phyloP scores from a whole-genome alignment of 2,329 filamentous ascomycete genomes.

The Stagonosporopsis cucurbitacearum region DNA sequence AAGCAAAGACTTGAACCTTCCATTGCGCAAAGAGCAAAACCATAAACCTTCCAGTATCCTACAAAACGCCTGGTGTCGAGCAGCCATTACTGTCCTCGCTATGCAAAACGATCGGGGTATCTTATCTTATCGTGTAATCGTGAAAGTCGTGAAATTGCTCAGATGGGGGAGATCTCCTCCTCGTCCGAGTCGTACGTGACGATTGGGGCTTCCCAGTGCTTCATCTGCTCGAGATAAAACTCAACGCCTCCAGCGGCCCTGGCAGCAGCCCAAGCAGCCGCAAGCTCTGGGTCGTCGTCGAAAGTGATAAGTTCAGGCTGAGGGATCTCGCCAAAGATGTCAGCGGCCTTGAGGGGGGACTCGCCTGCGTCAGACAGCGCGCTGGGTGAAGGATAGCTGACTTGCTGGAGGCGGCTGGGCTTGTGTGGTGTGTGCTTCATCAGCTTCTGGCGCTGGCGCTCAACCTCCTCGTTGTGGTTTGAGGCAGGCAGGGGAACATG shows the following conservation, averaged over 20 bases:
- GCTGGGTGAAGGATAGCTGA: slow-evolving; percentile 43
- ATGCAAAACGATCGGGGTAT: slow-evolving; percentile 14
- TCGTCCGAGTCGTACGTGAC: slow-evolving; percentile 36
- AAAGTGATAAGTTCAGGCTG: slow-evolving; percentile 26
- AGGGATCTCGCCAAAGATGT: slow-evolving; percentile 32
- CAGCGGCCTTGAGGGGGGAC: slow-evolving; percentile 23
- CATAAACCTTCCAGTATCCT: background rate
- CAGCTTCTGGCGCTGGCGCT: slow-evolving; percentile 37
- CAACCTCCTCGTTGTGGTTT: slow-evolving; percentile 28
- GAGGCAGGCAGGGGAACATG: slow-evolving; percentile 36
- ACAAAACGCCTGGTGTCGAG: background rate
- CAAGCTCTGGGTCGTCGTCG: slow-evolving; percentile 23
- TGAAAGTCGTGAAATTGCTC: slow-evolving; percentile 8
- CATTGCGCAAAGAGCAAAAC: background rate
- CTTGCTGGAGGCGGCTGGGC: slow-evolving; percentile 43
- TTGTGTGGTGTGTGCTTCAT: slow-evolving; percentile 46
- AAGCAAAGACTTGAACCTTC: background rate
- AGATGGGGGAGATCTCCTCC: slow-evolving; percentile 24
- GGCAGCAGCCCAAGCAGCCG: slow-evolving; percentile 19
- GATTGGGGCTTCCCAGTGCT: slow-evolving; percentile 22
- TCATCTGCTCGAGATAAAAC: slow-evolving; percentile 12
- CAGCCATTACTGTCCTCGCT: background rate
- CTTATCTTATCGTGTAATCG: slow-evolving; percentile 12
- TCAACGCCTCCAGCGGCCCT: slow-evolving; percentile 17
- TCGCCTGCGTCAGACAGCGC: slow-evolving; percentile 36